Percentiles rank a stretch among this genome's conserved stretches.
Conservation (phyloP, 257 asterid genomes). For the Solanum rostratum region DNA sequence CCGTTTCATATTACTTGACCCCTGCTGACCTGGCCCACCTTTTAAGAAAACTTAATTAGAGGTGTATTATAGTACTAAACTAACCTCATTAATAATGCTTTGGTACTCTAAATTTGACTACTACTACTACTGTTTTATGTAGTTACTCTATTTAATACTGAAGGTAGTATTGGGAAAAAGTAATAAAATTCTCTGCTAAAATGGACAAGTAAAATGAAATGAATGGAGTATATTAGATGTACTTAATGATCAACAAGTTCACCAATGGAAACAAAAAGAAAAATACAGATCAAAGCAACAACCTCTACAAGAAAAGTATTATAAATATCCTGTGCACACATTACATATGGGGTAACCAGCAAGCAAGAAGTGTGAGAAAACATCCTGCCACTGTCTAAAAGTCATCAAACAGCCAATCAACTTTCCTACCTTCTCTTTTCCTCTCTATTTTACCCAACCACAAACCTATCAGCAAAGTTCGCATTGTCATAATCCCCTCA, state of each 20-base stretch:
- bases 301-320: not conserved
- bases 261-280: not conserved
- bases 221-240: not conserved
- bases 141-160: not conserved
- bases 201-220: not conserved
- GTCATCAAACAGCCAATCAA: not conserved
- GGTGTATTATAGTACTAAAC: not conserved
- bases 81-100: not conserved
- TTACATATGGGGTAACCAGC: not conserved
- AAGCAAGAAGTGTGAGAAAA: not conserved
- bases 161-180: not conserved
- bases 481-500: not conserved
- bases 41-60: not conserved
- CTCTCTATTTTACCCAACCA: not conserved
- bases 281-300: not conserved
- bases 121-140: too few species aligned
- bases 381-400: not conserved
- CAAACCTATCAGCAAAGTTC: not conserved
- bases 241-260: not conserved
- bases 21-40: too few species aligned
- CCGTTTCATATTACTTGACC: not conserved
- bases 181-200: not conserved
- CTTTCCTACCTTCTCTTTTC: not conserved
- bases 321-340: not conserved
- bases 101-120: not conserved